Evolutionary conservation across 225 moss, liverwort and hornwort genomes (phyloP), one percentile per base, ranked within the genome.

Genomic region (Thuidium tamariscinum): DNA sequence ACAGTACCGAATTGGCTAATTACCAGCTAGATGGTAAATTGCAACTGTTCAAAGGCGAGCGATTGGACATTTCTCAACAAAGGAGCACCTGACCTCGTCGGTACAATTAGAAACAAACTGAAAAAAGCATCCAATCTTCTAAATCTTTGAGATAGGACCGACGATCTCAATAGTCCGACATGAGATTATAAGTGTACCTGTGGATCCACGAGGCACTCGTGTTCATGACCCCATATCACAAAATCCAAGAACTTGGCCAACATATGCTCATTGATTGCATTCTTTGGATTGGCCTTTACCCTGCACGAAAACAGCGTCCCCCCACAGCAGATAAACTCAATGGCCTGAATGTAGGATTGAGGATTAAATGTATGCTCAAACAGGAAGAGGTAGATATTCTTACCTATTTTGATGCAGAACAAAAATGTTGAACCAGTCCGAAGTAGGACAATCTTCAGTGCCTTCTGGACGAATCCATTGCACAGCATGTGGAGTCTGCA

Each of bases 391-490:
- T 30, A 42, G 13, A 77, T 74, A 59, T 34, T 29, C 36, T 82
- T 63, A 95, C 97, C 97, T 93, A 88, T 99, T 99, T 86, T 99
- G 99, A 88, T 99, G 99, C 83, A 99, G 92, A 86, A 99, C 99
- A 84, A 99, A 99, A n/a, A 99, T 92, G 90, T 96, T 99, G 80
- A 99, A 99, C 99, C 99, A 99, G 72, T 96, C 97, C 79, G 96
- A 91, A 83, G 86, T 75, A 51, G 89, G 83, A 67, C 92, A 93
- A 64, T 95, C 96, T 69, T 95, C 94, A 52, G 96, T 92, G 72
- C 88, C 91, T 91, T 93, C 97, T 85, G 99, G 97, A 73, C 99
- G 99, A 87, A 99, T 97, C 99, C 99, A 99, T 82, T 99, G 95
- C 46, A 99, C 96, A 88, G 94, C 96, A 88, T 96, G 99, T 79